Evolutionary conservation across 805 yeast genomes (phyloP), one percentile per base, ranked within the genome.

Genomic region (Pichia cephalocereana): DNA sequence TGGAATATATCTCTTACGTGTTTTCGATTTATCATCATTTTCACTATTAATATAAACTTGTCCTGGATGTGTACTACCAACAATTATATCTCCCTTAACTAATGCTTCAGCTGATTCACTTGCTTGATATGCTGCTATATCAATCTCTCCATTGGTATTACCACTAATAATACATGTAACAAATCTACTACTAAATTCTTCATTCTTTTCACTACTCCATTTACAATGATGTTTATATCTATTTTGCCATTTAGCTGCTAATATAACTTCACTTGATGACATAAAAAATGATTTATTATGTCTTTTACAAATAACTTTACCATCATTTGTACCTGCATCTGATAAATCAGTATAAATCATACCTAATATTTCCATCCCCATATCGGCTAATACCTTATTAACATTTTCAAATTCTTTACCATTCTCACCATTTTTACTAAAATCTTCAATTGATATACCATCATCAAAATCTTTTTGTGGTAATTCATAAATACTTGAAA

Each of bases 121-220:
- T 0, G 88, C 96, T 65, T 93, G 99, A 65, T 90, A 93, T 38
- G 95, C 78, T 17, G 85, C 72, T 4, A 95, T 85, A 59, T 91
- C 99, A 59, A 93, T 91, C 52, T 91, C 96, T 23, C 95, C 93
- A 44, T 79, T 67, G 14, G 74, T 61, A 54, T 95, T 95, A n/a
- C 99, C 99, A 1, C 95, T 79, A 3, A 93, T 74, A 23, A 89
- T 91, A 68, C 97, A 90, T 0, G 98, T 91, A 18, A 90, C 91
- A 62, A 88, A 93, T 60, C 88, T 87, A 9, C 97, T 89, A 15
- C 96, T 85, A 62, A 77, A 93, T 28, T 60, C 57, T 3, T 88
- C 86, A 10, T 75, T 64, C 17, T 12, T 8, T 10, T 34, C 37
- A 30, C 74, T 77, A 28, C 85, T 74, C 74, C 80, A 83, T 56